These are phyloP conservation scores for Lentithecium fluviatile DNA, from an alignment of 495 filamentous ascomycete species.

Conservation along the genomic window DNA sequence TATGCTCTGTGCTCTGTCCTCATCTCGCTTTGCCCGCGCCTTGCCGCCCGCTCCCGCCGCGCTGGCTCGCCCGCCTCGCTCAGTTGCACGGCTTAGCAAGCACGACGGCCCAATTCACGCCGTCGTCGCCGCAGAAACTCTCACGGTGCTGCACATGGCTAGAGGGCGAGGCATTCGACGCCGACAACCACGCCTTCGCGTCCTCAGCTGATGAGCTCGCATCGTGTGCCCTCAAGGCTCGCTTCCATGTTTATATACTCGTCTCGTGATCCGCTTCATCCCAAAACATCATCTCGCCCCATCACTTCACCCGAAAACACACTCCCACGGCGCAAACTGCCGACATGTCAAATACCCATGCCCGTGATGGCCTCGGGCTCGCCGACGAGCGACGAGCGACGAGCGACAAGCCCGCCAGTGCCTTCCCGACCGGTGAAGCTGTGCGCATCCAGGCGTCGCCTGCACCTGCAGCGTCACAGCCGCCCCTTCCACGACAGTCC, in stretches of 20 bases:
- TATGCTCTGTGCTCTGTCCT: constrained; percentile 5
- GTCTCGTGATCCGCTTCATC: no score
- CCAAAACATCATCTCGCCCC: no score
- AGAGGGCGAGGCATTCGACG: no score
- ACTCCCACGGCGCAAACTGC: background rate
- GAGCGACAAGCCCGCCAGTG: no score
- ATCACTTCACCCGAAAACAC: background rate
- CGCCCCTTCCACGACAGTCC: constrained; percentile 13
- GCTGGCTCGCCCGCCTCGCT: constrained; percentile 20
- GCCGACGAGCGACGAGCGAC: constrained; percentile 29
- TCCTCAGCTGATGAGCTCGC: no score
- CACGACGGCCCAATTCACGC: constrained; percentile 15
- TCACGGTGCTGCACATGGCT: no score
- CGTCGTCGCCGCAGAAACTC: no score
- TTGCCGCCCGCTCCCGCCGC: constrained; percentile 13
- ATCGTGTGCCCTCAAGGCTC: no score
- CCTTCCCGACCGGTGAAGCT: background rate
- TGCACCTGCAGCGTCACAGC: constrained; percentile 22
- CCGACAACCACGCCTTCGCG: no score
- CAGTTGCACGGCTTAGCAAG: constrained; percentile 27
- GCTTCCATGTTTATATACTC: no score
- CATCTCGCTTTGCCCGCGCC: constrained; percentile 8
- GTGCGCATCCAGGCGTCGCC: constrained; percentile 6
- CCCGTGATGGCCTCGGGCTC: constrained; percentile 18
- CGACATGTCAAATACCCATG: background rate